Base-by-base conservation (phyloP, 2,329 filamentous ascomycete species). In the Trichophyton simii region DNA sequence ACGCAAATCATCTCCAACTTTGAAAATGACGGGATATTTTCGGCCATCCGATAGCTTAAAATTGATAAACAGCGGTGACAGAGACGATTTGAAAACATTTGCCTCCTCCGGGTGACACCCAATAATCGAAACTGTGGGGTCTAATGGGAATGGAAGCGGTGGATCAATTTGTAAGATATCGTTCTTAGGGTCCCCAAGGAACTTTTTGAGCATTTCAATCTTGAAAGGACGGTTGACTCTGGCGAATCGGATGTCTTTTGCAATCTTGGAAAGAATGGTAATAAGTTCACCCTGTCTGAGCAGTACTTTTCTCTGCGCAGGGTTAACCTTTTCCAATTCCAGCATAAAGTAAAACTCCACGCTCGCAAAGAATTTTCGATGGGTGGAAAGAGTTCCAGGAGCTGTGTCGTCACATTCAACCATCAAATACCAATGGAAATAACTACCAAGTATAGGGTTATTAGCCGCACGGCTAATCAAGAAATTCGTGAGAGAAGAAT, bases 401-500 rank as follows among this genome's bases (percentile, higher is more conserved):
- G 87, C 91, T 44, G 76, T 74, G 71, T 96, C 92, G 67, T 95
- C 90, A 67, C 91, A 95, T 75, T 99, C 95, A 1, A 99, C 94
- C 86, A 96, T 96, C 1, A 99, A 80, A 73, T 97, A 99, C 94
- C 94, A 99, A 72, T 96, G 89, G 60, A 99, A 84, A 75, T 95
- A 96, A 71, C 95, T 99, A 34, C 92, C 94, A 1, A 99, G 81
- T 63, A 88, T 87, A 69, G 96, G 89, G 70, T 95, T 97, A 64
- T 87, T 85, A 13, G 89, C 87, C 2, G 94, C 95, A 41, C 94
- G 84, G 0, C 88, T 84, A 61, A 99, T 94, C 2, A 99, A 79
- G 70, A 99, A 99, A 25, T 83, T 84, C 1, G 91, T 92, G 4
- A 99, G 78, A 0, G 91, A 96, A 0, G 91, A 96, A 68, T 94